Evolutionary conservation across 78 protist genomes (phyloP).

Genomic region (slime mould (Dictyostelium discoideum)): dicty_2.7 NC_007090.3:30501-31000

Average conservation of each 20-base stretch:
- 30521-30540: slow-evolving; percentile 17
- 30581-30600: slow-evolving; percentile 30
- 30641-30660: background rate
- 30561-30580: slow-evolving; percentile 16
- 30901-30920: slow-evolving; percentile 49
- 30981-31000: slow-evolving; percentile 10
- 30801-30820: slow-evolving; percentile 1
- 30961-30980: slow-evolving; percentile 8
- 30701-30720: slow-evolving; percentile 30
- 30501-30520: slow-evolving; percentile 24
- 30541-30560: background rate
- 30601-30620: slow-evolving; percentile 15
- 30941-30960: background rate
- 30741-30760: slow-evolving; percentile 26
- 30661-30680: slow-evolving; percentile 28
- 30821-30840: slow-evolving; percentile 48
- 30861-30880: background rate
- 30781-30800: slow-evolving; percentile 65
- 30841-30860: background rate
- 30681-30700: slow-evolving; percentile 38
- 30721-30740: slow-evolving; percentile 22
- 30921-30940: slow-evolving; percentile 40
- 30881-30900: slow-evolving; percentile 14
- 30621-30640: slow-evolving; percentile 28
- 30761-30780: slow-evolving; percentile 42